Percentiles rank a stretch among this genome's conserved stretches.
Evolutionary conservation across 495 filamentous ascomycete species (phyloP).

Genomic region (Penicillium manginii): DNA sequence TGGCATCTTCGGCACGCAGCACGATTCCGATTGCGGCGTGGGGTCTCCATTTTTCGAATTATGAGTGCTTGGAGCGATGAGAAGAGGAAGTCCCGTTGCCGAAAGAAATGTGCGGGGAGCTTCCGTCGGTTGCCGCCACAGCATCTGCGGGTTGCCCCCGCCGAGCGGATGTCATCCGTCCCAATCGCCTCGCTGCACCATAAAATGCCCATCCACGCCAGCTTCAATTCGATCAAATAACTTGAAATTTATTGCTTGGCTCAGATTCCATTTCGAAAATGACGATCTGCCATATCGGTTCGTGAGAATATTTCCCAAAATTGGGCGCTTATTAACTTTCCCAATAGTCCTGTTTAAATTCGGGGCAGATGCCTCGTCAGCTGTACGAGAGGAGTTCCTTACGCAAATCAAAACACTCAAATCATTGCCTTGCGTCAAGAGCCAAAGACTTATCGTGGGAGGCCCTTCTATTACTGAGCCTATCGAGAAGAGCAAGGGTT

Average conservation of each 20-base stretch:
- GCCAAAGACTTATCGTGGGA: constrained; percentile 46
- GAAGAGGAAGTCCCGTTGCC: not conserved
- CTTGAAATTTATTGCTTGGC: not conserved
- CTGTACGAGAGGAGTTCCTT: constrained; percentile 44
- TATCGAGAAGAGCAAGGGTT: constrained; percentile 50
- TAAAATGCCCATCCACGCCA: not conserved
- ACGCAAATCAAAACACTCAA: constrained; percentile 48
- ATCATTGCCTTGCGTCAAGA: constrained; percentile 41
- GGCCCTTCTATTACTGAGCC: constrained; percentile 51
- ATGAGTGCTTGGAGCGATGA: not conserved
- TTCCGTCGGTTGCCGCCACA: constrained; percentile 3
- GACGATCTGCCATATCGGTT: constrained; percentile 43
- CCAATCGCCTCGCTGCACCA: not conserved
- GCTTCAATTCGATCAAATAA: no score
- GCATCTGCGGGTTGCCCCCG: not conserved
- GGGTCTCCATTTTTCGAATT: constrained; percentile 31
- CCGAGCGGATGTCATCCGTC: constrained; percentile 3
- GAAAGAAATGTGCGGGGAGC: constrained; percentile 6
- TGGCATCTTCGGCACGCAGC: constrained; percentile 45
- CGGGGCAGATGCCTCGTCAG: constrained; percentile 32
- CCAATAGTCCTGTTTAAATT: constrained; percentile 52
- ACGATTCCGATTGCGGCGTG: constrained; percentile 35
- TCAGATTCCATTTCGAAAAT: constrained; percentile 20
- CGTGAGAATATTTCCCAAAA: not conserved
- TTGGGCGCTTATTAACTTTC: not conserved